Evolutionary conservation across 2,329 filamentous ascomycete species (phyloP).

Genomic region (Dothiorella sarmentorum): DNA sequence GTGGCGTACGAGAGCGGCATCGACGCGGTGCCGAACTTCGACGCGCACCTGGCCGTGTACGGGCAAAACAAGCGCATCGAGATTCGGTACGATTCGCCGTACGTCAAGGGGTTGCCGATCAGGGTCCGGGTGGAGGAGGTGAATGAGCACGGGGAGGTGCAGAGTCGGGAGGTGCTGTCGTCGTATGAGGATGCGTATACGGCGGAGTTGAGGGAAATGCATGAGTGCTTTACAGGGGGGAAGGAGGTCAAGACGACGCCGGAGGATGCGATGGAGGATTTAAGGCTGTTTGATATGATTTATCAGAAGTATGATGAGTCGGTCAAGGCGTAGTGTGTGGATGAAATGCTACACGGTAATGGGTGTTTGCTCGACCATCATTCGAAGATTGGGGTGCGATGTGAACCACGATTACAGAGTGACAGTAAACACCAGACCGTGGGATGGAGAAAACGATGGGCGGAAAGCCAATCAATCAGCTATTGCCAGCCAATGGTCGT

Average conservation of each 20-base stretch:
- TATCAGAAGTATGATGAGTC: constrained; percentile 18
- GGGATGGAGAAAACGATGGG: too few species aligned
- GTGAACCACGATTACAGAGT: too few species aligned
- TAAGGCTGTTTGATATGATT: constrained; percentile 26
- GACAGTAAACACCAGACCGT: too few species aligned
- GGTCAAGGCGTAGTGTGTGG: neutral
- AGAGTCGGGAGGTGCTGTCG: constrained; percentile 29
- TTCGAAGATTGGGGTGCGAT: too few species aligned
- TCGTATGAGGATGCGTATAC: constrained; percentile 38
- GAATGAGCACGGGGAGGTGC: constrained; percentile 32
- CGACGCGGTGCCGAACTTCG: constrained; percentile 51
- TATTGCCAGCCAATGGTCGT: too few species aligned
- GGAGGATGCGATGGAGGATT: constrained; percentile 36
- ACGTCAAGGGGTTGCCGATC: constrained; percentile 54
- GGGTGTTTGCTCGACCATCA: too few species aligned
- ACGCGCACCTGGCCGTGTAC: constrained; percentile 54
- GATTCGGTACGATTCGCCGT: constrained; percentile 57
- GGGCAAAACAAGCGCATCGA: constrained; percentile 52
- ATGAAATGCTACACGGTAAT: too few species aligned
- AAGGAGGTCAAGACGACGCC: constrained; percentile 34
- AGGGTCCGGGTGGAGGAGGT: constrained; percentile 48
- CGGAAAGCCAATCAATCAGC: too few species aligned
- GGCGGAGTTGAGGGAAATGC: constrained; percentile 35
- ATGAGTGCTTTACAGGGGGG: constrained; percentile 33
- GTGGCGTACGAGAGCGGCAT: constrained; percentile 58